Evolutionary conservation across 2,329 filamentous ascomycete genomes (phyloP), one percentile per base, ranked within the genome.

Genomic region (Diaporthe destruens): DNA sequence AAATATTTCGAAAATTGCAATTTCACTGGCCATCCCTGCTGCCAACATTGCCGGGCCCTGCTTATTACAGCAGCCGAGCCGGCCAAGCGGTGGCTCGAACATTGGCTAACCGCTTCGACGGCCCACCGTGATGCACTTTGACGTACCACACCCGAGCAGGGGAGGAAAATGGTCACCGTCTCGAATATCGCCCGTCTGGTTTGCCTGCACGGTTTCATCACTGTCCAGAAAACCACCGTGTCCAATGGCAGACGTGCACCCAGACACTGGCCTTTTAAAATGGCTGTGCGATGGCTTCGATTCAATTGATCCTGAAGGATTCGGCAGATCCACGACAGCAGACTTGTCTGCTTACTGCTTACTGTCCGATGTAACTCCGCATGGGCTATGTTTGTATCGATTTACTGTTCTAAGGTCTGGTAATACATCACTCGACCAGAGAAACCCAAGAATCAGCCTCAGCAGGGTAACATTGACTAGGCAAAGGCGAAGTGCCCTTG

Each of bases 301-400:
- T 61, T 61, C 57, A 61, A 61, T 61, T 61, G 57, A 61, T 61
- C 57, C 57, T 61, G 57, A 44, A 61, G 57, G 57, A 61, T 61
- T 25, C 39, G 39, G 39, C 39, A 61, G 23, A 42, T 9, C 12
- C 25, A 44, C n/a, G 23, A 16, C 11, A 34, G 56, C 56, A 23
- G 36, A 29, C 18, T 25, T 16, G 6, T 29, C 36, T 18, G n/a
- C 8, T 16, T 23, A 6, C 56, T 59, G 36, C 56, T 59, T 42
- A 42, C 36, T 42, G 7, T 57, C 25, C n/a, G 18, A 42, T 39
- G 39, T 20, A n/a, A 8, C 55, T 14, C 1, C 16, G n/a, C 14
- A 25, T 51, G 11, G 47, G n/a, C 36, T 25, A 47, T 47, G 57
- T 18, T 49, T 16, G 20, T 44, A 61, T 20, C 23, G 4, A 18